These are phyloP conservation scores for Acrocalymma vagum DNA, from an alignment of 2,329 filamentous ascomycete genomes.

Conservation along the genomic window DNA sequence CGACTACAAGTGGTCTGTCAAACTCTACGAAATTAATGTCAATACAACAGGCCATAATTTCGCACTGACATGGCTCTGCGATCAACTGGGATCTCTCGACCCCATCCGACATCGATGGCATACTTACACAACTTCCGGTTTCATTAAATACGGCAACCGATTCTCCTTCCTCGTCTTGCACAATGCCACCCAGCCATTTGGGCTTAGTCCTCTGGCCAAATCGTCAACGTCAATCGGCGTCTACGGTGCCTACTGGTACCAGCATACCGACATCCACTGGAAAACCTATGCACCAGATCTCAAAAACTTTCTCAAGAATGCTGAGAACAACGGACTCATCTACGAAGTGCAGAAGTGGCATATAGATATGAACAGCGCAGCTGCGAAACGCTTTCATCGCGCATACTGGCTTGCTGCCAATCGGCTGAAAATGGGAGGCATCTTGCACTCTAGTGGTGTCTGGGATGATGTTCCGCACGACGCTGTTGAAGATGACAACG, in stretches of 20 bases:
- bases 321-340: constrained; percentile 2
- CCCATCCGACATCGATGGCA: constrained; percentile 9
- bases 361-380: constrained; percentile 14
- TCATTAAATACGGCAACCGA: constrained; percentile 27
- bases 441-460: constrained; percentile 20
- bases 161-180: constrained; percentile 35
- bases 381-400: constrained; percentile 33
- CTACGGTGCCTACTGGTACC: constrained; percentile 26
- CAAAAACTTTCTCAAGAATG: constrained; percentile 1
- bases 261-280: constrained; percentile 34
- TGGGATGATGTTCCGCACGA: constrained; percentile 12
- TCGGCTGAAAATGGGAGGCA: constrained; percentile 8
- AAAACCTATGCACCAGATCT: constrained; percentile 24
- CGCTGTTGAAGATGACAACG: constrained; percentile 4
- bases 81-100: no score
- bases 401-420: constrained; percentile 41
- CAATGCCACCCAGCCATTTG: constrained; percentile 35
- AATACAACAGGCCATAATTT: constrained; percentile 8
- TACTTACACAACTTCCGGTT: constrained; percentile 28
- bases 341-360: constrained; percentile 21
- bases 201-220: neutral
- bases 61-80: constrained; percentile 17
- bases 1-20: constrained; percentile 32
- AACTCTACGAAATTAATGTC: constrained; percentile 24
- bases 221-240: constrained; percentile 32